Evolutionary conservation across 441 rosid genomes (phyloP), one percentile per base, ranked within the genome.

Genomic region (Croton laevigatus): DNA sequence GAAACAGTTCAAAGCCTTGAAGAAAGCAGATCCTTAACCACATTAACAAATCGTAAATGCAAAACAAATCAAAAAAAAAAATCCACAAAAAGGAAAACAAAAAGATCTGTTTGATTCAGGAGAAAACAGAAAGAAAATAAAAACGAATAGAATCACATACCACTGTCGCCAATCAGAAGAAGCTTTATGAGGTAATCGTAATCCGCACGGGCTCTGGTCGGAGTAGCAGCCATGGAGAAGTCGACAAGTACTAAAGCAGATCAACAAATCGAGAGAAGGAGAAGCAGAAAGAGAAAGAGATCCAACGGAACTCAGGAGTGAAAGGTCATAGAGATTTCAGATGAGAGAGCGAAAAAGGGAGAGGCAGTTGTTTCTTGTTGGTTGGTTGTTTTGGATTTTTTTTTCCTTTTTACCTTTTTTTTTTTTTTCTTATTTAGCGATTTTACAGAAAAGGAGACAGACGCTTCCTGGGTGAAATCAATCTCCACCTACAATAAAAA

Each of bases 121-220:
- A 42, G 65, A 19, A 70, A 68, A 45, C 2, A 7, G 3, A 27
- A 58, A 22, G 40, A 46, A 62, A 6, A 6, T 12, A 61, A 59
- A 71, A 70, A 16, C 5, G 34, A 38, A 6, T 16, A 14, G n/a
- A 55, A 51, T 3, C 37, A 40, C 60, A 4, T 61, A 79, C 82
- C 80, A 66, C 80, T 79, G 65, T 79, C 82, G 59, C 80, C 80
- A 32, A 79, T 79, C 48, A 79, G 45, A 52, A 79, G 82, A 53
- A 79, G 82, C 68, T 79, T 79, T n/a, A 79, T 76, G 54, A 79
- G 82, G 72, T 73, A 79, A 73, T 79, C 82, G 60, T 79, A 76
- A 59, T 79, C 82, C n/a, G 82, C 82, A 8, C 82, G 54, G 12
- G 82, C 82, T 48, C 80, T 66, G 17, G 82, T 71, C n/a, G 80